A percentile compares a stretch with the other conserved stretches of the same genome.
phyloP scores from a whole-genome alignment of 2,329 filamentous ascomycete genomes.

The Coleophoma cylindrospora region DNA sequence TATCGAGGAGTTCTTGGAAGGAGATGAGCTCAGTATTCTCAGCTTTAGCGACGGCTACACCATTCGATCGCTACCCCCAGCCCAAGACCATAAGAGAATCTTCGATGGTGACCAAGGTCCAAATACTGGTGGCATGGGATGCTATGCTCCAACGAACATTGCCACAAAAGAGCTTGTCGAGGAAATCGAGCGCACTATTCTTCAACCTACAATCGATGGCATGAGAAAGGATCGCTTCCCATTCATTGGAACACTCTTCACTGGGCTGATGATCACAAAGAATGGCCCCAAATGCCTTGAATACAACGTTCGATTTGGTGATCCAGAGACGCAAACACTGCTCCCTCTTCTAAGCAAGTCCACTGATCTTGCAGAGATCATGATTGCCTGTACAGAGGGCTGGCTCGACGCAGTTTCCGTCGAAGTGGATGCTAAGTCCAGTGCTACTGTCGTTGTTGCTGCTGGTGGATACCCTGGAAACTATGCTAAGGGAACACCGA shows the following conservation, averaged over 20 bases:
- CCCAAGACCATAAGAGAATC: slow-evolving; percentile 95
- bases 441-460: slow-evolving; percentile 89
- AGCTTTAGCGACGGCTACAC: slow-evolving; percentile 88
- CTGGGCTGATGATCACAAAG: slow-evolving; percentile 88
- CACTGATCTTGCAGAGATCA: slow-evolving; percentile 81
- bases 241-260: slow-evolving; percentile 75
- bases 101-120: slow-evolving; percentile 85
- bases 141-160: slow-evolving; percentile 86
- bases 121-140: slow-evolving; percentile 97
- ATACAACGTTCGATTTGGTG: slow-evolving; percentile 91
- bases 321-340: slow-evolving; percentile 86
- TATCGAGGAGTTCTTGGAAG: slow-evolving; percentile 88
- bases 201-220: slow-evolving; percentile 85
- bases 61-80: slow-evolving; percentile 78
- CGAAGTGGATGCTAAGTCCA: slow-evolving; percentile 64
- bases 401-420: slow-evolving; percentile 67
- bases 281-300: slow-evolving; percentile 78
- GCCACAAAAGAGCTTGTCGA: slow-evolving; percentile 69
- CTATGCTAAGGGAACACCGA: slow-evolving; percentile 74
- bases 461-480: slow-evolving; percentile 85
- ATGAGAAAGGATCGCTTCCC: slow-evolving; percentile 77
- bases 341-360: slow-evolving; percentile 72
- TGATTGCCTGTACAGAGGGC: slow-evolving; percentile 77
- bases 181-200: slow-evolving; percentile 71
- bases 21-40: slow-evolving; percentile 87